phyloP scores from a whole-genome alignment of 2,329 filamentous ascomycete species.

The Aotearoamyces nothofagi region DNA sequence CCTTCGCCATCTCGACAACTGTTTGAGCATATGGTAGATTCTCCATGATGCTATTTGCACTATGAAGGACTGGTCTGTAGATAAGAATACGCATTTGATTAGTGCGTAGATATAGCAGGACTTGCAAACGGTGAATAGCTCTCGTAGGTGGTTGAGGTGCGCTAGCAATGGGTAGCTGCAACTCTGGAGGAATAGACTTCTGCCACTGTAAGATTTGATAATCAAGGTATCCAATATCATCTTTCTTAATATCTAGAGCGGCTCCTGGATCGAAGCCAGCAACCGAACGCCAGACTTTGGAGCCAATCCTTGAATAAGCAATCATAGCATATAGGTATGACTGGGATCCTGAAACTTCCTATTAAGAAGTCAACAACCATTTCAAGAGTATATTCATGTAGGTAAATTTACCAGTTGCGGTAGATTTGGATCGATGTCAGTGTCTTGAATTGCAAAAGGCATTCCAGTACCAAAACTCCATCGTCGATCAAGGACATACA shows the following conservation, averaged over 20 bases:
- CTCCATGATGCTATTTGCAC: slow-evolving; percentile 65
- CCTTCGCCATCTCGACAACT: slow-evolving; percentile 59
- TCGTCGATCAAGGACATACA: slow-evolving; percentile 70
- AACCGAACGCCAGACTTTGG: slow-evolving; percentile 75
- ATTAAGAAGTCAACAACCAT: too few species aligned
- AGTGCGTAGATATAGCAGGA: slow-evolving; percentile 72
- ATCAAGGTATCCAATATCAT: slow-evolving; percentile 69
- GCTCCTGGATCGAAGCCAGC: slow-evolving; percentile 44
- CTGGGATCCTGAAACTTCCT: slow-evolving; percentile 10
- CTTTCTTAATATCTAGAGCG: slow-evolving; percentile 47
- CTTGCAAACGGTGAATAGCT: slow-evolving; percentile 52
- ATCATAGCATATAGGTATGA: slow-evolving; percentile 79
- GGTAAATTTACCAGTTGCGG: slow-evolving; percentile 56
- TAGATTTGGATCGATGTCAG: slow-evolving; percentile 67
- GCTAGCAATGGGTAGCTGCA: slow-evolving; percentile 40
- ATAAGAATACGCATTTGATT: slow-evolving; percentile 88
- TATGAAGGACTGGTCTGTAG: slow-evolving; percentile 77
- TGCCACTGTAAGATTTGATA: slow-evolving; percentile 82
- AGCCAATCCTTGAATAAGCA: slow-evolving; percentile 65
- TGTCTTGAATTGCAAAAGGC: slow-evolving; percentile 72
- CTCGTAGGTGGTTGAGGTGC: slow-evolving; percentile 22
- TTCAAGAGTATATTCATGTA: slow-evolving; percentile 7
- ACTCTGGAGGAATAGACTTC: slow-evolving; percentile 47
- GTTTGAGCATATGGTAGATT: slow-evolving; percentile 60
- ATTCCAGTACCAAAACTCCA: slow-evolving; percentile 87